These are phyloP conservation scores for Zymoseptoria crescenta DNA, from an alignment of 2,329 filamentous ascomycete genomes.

Conservation along the genomic window DNA sequence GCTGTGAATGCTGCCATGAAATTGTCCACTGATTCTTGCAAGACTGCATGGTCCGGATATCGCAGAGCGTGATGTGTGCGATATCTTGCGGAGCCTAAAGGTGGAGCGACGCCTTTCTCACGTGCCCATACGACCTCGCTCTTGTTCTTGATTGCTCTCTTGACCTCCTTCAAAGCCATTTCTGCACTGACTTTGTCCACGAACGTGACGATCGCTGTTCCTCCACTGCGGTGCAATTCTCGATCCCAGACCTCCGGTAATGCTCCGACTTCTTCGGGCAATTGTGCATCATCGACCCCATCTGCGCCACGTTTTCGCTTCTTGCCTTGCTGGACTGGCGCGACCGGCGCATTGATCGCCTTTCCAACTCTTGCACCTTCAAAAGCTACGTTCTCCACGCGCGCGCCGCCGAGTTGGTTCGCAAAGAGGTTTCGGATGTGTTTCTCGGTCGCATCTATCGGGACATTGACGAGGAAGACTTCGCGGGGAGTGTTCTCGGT, in stretches of 20 bases:
- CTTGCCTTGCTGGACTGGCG: constrained; percentile 35
- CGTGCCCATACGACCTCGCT: constrained; percentile 62
- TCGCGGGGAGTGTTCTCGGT: constrained; percentile 67
- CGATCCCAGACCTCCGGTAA: constrained; percentile 69
- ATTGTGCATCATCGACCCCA: constrained; percentile 37
- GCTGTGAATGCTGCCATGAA: constrained; percentile 75
- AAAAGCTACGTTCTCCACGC: constrained; percentile 72
- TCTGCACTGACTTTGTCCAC: constrained; percentile 76
- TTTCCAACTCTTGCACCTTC: constrained; percentile 50
- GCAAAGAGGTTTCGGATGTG: constrained; percentile 72
- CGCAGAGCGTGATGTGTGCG: constrained; percentile 59
- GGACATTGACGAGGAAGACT: constrained; percentile 85
- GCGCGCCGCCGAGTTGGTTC: constrained; percentile 64
- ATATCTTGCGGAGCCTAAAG: constrained; percentile 50
- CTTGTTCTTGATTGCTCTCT: constrained; percentile 50
- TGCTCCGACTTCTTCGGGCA: constrained; percentile 37
- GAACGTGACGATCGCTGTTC: constrained; percentile 72
- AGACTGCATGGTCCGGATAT: constrained; percentile 58
- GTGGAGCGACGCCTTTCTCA: constrained; percentile 47
- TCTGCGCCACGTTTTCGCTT: constrained; percentile 47
- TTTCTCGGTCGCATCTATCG: constrained; percentile 69
- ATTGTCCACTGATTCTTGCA: constrained; percentile 70
- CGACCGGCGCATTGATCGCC: constrained; percentile 27
- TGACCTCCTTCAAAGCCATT: constrained; percentile 66
- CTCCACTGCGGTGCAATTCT: constrained; percentile 62